These are phyloP conservation scores for Hexamita inflata DNA, from an alignment of 208 protist species.

Conservation along the genomic window DNA sequence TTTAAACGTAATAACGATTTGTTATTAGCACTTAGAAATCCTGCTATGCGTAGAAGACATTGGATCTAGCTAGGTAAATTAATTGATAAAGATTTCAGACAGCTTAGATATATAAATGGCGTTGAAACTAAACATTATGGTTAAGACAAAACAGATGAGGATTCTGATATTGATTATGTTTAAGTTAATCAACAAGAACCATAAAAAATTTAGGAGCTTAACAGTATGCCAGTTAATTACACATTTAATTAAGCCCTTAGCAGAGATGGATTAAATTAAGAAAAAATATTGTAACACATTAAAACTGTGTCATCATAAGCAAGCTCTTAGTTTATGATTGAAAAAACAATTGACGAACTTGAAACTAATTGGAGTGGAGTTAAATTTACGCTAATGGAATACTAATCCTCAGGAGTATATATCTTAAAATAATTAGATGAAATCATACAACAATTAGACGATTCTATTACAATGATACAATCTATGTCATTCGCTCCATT, in stretches of 20 bases:
- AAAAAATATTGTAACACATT: conserved; percentile 70
- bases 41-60: conserved; percentile 52
- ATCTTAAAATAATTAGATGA: conserved; percentile 60
- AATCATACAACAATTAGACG: conserved; percentile 65
- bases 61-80: conserved; percentile 40
- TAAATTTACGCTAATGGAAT: conserved; percentile 23
- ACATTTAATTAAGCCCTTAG: conserved; percentile 37
- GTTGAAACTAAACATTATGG: background rate
- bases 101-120: conserved; percentile 20
- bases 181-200: too few relatives aligned
- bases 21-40: conserved; percentile 38
- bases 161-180: conserved; percentile 13
- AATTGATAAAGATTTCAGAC: background rate
- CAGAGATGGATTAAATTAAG: conserved; percentile 37
- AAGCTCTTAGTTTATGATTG: conserved; percentile 63
- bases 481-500: conserved; percentile 72
- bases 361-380: conserved; percentile 65
- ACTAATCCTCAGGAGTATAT: conserved; percentile 19
- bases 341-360: conserved; percentile 51
- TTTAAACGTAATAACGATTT: conserved; percentile 41
- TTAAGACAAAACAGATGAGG: too few relatives aligned
- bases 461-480: conserved; percentile 47
- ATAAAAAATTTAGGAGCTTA: background rate
- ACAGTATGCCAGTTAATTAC: background rate
- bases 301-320: conserved; percentile 68